phyloP scores from a whole-genome alignment of 495 filamentous ascomycete species.

The Letharia columbiana region DNA sequence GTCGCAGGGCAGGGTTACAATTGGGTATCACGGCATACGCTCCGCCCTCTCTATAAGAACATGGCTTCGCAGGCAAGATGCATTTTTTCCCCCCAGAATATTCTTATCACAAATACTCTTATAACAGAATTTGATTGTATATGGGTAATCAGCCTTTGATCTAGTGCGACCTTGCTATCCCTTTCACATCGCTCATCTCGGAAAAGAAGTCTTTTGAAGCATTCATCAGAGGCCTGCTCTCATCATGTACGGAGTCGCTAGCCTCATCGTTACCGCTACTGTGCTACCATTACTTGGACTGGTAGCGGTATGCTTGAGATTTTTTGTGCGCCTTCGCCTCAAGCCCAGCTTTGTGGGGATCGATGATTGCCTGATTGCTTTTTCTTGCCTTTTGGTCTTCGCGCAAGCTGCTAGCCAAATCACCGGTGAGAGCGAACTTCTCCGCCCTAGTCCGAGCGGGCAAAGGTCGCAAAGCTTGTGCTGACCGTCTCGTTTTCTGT shows the following conservation, averaged over 20 bases:
- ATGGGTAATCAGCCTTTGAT: too few species aligned
- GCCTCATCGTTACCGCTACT: slow-evolving; percentile 9
- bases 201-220: too few species aligned
- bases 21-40: too few species aligned
- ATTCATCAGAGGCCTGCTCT: too few species aligned
- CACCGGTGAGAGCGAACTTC: neutral
- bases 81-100: too few species aligned
- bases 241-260: slow-evolving; percentile 12
- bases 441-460: neutral
- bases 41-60: too few species aligned
- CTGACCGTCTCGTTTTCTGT: neutral
- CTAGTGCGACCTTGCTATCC: too few species aligned
- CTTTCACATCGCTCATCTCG: too few species aligned
- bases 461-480: neutral
- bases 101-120: too few species aligned
- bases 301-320: slow-evolving; percentile 12
- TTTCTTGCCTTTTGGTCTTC: slow-evolving; percentile 4
- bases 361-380: slow-evolving; percentile 16
- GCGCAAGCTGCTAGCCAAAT: slow-evolving; percentile 5
- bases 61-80: too few species aligned
- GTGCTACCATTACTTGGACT: slow-evolving; percentile 10
- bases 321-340: slow-evolving; percentile 13
- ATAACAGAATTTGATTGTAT: too few species aligned
- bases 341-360: slow-evolving; percentile 7
- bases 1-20: too few species aligned